A percentile compares a stretch with the other conserved stretches of the same genome.
Evolutionary conservation across 257 asterid species (phyloP).

Genomic region (Craterostigma plantagineum): DNA sequence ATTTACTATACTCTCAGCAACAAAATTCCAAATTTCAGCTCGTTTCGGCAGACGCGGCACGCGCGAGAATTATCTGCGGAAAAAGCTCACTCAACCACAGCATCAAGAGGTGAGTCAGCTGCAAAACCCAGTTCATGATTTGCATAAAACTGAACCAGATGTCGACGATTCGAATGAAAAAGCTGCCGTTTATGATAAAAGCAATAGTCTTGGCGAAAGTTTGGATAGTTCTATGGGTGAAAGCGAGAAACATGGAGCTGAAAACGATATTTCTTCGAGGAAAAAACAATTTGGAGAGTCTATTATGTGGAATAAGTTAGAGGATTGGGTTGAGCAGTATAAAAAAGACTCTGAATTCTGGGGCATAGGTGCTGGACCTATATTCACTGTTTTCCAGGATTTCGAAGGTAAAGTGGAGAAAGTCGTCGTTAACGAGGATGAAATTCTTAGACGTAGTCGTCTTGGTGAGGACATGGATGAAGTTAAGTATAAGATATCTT

Average conservation of each 20-base stretch:
- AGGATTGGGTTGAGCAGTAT: slow-evolving; percentile 73
- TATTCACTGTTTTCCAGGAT: slow-evolving; percentile 50
- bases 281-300: slow-evolving; percentile 32
- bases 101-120: slow-evolving; percentile 15
- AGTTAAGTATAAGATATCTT: slow-evolving; percentile 34
- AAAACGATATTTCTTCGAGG: slow-evolving; percentile 14
- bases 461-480: slow-evolving; percentile 25
- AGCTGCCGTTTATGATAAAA: slow-evolving; percentile 14
- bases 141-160: slow-evolving; percentile 30
- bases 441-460: slow-evolving; percentile 42
- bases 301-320: slow-evolving; percentile 46
- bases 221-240: slow-evolving; percentile 11
- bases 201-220: slow-evolving; percentile 9
- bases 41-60: slow-evolving; percentile 22
- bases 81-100: background rate
- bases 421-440: slow-evolving; percentile 73
- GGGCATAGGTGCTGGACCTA: slow-evolving; percentile 69
- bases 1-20: slow-evolving; percentile 14
- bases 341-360: slow-evolving; percentile 59
- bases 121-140: slow-evolving; percentile 60
- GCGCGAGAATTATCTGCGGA: background rate
- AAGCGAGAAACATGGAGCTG: slow-evolving; percentile 11
- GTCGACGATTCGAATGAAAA: slow-evolving; percentile 28
- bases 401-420: slow-evolving; percentile 44
- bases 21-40: slow-evolving; percentile 13